phyloP scores from a whole-genome alignment of 257 asterid genomes.

The Gentiana straminea region DNA sequence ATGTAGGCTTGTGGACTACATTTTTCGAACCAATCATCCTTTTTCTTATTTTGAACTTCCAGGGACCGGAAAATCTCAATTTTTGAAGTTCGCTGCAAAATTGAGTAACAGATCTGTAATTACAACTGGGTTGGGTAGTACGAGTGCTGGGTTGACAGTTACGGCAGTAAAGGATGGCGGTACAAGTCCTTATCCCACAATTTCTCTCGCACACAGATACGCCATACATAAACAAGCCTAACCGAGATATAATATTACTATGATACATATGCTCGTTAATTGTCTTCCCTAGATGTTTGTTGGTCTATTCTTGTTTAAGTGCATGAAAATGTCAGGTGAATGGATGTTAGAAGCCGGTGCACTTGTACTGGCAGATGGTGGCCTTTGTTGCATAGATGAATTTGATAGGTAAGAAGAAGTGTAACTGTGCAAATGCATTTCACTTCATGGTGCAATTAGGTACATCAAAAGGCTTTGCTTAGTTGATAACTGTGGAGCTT shows the following conservation, averaged over 20 bases:
- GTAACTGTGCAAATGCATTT: no score
- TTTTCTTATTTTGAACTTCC: slow-evolving; percentile 4
- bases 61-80: slow-evolving; percentile 99
- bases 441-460: no score
- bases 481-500: no score
- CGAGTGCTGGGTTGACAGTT: slow-evolving; percentile 97
- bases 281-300: not conserved
- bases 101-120: slow-evolving; percentile 92
- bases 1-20: slow-evolving; percentile 2
- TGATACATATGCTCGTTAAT: no score
- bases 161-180: slow-evolving; percentile 99
- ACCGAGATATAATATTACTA: no score
- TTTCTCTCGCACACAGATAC: no score
- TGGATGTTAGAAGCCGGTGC: slow-evolving; percentile 99
- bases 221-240: no score
- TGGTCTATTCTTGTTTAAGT: slow-evolving; percentile 8
- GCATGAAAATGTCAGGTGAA: slow-evolving; percentile 51
- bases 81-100: slow-evolving; percentile 92
- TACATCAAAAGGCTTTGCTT: no score
- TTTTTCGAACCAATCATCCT: not conserved
- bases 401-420: slow-evolving; percentile 61
- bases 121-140: slow-evolving; percentile 96
- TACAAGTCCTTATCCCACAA: slow-evolving; percentile 11
- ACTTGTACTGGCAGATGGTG: slow-evolving; percentile 96
- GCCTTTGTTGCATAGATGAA: slow-evolving; percentile 97